Percentiles rank a stretch among this genome's conserved stretches.
Conservation (phyloP, 2,329 filamentous ascomycete species). For the Acrocalymma vagum region DNA sequence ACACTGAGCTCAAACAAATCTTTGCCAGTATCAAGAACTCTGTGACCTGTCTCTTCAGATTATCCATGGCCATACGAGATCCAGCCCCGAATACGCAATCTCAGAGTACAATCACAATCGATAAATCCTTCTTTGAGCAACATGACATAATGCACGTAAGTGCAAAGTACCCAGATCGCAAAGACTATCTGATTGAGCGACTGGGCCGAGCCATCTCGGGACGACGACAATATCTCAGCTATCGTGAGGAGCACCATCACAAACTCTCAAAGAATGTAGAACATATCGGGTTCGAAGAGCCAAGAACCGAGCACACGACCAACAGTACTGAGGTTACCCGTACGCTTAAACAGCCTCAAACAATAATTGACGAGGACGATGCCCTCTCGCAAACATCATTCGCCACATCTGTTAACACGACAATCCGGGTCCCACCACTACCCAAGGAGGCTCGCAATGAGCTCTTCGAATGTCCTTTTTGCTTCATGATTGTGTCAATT, state of each 20-base stretch:
- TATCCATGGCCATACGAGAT: conserved; percentile 43
- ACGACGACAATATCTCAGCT: conserved; percentile 42
- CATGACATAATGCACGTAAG: conserved; percentile 36
- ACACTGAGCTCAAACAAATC: conserved; percentile 34
- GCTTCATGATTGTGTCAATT: conserved; percentile 31
- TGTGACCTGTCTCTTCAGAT: conserved; percentile 39
- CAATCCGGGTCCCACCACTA: conserved; percentile 29
- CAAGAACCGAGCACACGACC: conserved; percentile 23
- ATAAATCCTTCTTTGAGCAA: conserved; percentile 33
- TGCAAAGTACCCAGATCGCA: conserved; percentile 28
- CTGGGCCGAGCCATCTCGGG: conserved; percentile 41
- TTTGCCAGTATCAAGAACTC: conserved; percentile 24
- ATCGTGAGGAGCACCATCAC: conserved; percentile 40
- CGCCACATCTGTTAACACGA: conserved; percentile 27
- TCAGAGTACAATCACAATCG: conserved; percentile 27
- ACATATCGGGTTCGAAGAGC: conserved; percentile 23
- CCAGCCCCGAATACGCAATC: conserved; percentile 40
- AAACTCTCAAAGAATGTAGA: conserved; percentile 35
- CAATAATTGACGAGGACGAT: conserved; percentile 22
- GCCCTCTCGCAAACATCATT: conserved; percentile 36
- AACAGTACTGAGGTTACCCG: conserved; percentile 29
- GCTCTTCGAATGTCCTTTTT: conserved; percentile 42
- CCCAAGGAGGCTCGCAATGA: conserved; percentile 28
- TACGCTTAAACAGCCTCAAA: conserved; percentile 13
- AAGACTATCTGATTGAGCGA: conserved; percentile 23